Evolutionary conservation across 345 rosid species (phyloP), one percentile per base, ranked within the genome.

Genomic region (Garcia nutans): DNA sequence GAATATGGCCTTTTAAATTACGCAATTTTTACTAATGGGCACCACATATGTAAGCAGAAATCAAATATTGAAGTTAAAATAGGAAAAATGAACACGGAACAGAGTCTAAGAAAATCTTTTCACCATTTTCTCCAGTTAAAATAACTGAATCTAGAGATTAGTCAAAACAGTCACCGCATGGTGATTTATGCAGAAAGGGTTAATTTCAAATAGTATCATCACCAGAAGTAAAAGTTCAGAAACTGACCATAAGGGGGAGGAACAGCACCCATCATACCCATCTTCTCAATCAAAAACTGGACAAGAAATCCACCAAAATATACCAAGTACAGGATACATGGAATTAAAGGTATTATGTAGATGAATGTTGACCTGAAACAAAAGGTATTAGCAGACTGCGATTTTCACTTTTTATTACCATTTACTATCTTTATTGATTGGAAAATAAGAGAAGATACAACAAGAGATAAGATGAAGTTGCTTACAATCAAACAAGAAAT

Each of bases 241-340:
- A 75, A 82, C 94, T 86, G 74, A 92, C 99, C 99, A 71, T 87
- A 93, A 3, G 99, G 99, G 45, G 94, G 93, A 79, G 96, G 93
- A 83, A 89, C 50, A 71, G 90, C 79, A 69, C 99, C 98, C 93
- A 96, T 90, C 98, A 96, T 96, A 62, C 99, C 98, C 88, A 89
- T 87, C 96, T 92, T 96, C 94, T 96, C 98, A 65, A 92, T 85
- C 81, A 96, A 82, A 82, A 93, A 84, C 81, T 90, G 92, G 75
- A 82, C 73, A 76, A 96, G 90, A 80, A 92, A 85, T 60, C 96
- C 99, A 68, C 93, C 85, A 88, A 93, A 96, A 80, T 96, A 92
- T 79, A 86, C 83, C 2, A 88, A 63, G 80, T 89, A 93, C 49
- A 85, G 24, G 84, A 96, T 83, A 85, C 91, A 89, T 10, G 99